Conservation (phyloP, 148 eudicot genomes). For the Cornus suecica region DNA sequence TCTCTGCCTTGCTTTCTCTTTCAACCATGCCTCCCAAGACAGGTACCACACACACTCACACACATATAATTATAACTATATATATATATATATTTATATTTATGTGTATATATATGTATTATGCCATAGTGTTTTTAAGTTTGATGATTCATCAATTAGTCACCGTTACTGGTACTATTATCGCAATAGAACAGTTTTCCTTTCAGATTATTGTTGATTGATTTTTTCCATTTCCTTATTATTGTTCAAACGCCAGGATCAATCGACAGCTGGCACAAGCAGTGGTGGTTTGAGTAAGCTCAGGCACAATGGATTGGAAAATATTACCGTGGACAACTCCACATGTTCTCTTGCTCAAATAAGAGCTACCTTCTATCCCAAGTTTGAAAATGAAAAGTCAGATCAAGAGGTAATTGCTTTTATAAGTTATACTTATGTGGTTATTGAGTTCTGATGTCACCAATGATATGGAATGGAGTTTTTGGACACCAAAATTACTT, state of each 20-base stretch:
- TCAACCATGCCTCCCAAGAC: constrained; percentile 32
- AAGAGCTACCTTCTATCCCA: constrained; percentile 93
- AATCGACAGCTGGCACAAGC: constrained; percentile 17
- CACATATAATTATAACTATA: neutral
- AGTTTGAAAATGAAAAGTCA: constrained; percentile 97
- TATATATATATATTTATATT: too few relatives aligned
- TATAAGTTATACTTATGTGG: too few relatives aligned
- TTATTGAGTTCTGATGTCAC: neutral
- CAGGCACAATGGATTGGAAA: constrained; percentile 48
- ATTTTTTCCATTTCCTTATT: too few relatives aligned
- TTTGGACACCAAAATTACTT: neutral
- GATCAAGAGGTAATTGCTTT: constrained; percentile 76
- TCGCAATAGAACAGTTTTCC: too few relatives aligned
- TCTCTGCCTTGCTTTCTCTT: neutral
- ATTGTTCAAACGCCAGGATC: too few relatives aligned
- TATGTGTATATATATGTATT: too few relatives aligned
- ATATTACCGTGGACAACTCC: constrained; percentile 66
- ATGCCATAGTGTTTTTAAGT: too few relatives aligned
- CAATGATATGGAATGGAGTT: neutral
- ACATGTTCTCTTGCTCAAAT: constrained; percentile 77
- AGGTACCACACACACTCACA: constrained; percentile 17
- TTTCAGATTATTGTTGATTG: too few relatives aligned
- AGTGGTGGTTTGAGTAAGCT: constrained; percentile 32
- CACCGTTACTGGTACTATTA: too few relatives aligned
- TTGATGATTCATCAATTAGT: too few relatives aligned